Evolutionary conservation across 139 green algal genomes (phyloP).

Genomic region (Chlorella sp.): DNA sequence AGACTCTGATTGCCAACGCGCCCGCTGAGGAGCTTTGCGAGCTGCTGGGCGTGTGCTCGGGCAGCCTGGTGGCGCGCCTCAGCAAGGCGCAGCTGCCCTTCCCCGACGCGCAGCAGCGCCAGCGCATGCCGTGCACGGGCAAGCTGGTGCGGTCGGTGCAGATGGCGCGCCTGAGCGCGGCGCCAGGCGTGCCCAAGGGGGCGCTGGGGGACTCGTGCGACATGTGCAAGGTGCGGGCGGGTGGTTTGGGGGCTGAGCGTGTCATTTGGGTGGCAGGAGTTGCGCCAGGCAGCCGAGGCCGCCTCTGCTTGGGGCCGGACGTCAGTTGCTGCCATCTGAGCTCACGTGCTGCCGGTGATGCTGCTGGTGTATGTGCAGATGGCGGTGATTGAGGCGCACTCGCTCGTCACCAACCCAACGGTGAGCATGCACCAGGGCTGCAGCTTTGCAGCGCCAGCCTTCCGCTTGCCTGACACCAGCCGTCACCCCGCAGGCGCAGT

Average conservation of each 20-base stretch:
- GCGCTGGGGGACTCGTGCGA: not conserved
- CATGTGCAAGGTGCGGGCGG: not conserved
- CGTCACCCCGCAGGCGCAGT: too few relatives aligned
- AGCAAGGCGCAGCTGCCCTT: not conserved
- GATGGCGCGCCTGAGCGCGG: not conserved
- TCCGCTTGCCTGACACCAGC: too few relatives aligned
- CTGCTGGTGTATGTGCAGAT: constrained; percentile 24
- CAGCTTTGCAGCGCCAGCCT: too few relatives aligned
- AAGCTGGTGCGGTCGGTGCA: not conserved
- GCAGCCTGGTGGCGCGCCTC: not conserved
- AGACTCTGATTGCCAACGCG: constrained; percentile 9
- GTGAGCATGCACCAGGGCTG: not conserved
- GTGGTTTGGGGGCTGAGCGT: not conserved
- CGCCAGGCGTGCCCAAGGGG: not conserved
- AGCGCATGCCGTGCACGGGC: not conserved
- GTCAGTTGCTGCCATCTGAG: too few relatives aligned
- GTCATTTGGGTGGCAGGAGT: not conserved
- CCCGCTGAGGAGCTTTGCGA: constrained; percentile 7
- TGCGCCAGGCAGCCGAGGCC: too few relatives aligned
- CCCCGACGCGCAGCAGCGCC: not conserved
- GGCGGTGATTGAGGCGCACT: constrained; percentile 33
- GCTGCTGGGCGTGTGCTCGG: constrained; percentile 13
- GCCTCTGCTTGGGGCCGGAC: too few relatives aligned
- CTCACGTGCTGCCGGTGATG: too few relatives aligned
- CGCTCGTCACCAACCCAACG: constrained; percentile 24